Percentiles rank a stretch among this genome's conserved stretches.
phyloP scores from a whole-genome alignment of 2,329 filamentous ascomycete genomes.

The Beauveria sp. region DNA sequence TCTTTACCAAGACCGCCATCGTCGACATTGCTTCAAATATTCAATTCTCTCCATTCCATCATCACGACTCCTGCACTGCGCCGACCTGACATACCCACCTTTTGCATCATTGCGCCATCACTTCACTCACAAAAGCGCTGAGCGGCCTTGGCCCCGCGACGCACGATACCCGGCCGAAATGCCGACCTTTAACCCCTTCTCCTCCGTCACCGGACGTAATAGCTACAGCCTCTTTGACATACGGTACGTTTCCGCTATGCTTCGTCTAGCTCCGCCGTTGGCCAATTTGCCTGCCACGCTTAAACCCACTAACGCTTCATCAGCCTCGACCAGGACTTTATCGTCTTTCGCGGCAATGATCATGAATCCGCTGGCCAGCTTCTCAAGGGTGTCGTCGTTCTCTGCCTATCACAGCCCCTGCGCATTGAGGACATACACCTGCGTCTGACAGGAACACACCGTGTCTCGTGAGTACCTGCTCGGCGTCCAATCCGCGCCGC shows the following conservation, averaged over 20 bases:
- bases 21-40: too few species aligned
- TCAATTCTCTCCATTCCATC: too few species aligned
- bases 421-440: conserved; percentile 67
- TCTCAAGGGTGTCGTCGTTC: conserved; percentile 64
- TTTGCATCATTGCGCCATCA: not conserved
- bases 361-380: conserved; percentile 69
- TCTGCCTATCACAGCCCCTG: conserved; percentile 62
- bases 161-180: conserved; percentile 26
- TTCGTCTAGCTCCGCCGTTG: not conserved
- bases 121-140: not conserved
- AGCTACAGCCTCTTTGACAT: conserved; percentile 51
- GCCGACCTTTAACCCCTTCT: conserved; percentile 51
- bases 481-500: not conserved
- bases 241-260: conserved; percentile 33
- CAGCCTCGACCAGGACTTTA: conserved; percentile 70
- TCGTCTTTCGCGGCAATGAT: conserved; percentile 68
- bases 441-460: conserved; percentile 61
- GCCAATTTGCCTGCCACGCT: not conserved
- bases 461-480: conserved; percentile 48
- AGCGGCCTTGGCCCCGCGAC: conserved; percentile 1
- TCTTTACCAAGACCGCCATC: not conserved
- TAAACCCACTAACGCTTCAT: conserved; percentile 11
- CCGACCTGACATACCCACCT: not conserved
- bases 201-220: conserved; percentile 41
- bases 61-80: too few species aligned